Conservation (phyloP, 2,329 filamentous ascomycete genomes). For the Trichothecium roseum region DNA sequence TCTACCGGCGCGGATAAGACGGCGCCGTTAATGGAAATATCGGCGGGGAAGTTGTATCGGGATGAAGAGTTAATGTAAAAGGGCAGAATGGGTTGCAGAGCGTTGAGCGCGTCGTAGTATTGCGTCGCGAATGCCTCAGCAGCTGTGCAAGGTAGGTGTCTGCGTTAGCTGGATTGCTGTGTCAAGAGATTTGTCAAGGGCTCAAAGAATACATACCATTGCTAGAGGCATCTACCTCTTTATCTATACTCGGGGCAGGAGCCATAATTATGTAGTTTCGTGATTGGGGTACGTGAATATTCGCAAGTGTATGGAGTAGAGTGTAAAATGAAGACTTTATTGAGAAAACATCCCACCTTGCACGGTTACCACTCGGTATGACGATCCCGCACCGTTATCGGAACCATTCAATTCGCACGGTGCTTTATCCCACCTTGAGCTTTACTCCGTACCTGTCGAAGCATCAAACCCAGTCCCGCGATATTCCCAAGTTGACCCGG, state of each 20-base stretch:
- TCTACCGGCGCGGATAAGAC: conserved; percentile 49
- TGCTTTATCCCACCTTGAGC: no score
- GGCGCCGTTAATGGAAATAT: conserved; percentile 74
- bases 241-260: conserved; percentile 28
- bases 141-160: conserved; percentile 33
- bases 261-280: conserved; percentile 16
- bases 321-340: not conserved
- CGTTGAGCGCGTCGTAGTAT: conserved; percentile 68
- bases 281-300: not conserved
- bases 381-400: conserved; percentile 9
- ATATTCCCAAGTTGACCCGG: no score
- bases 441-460: no score
- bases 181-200: not conserved
- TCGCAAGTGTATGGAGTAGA: not conserved
- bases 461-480: no score
- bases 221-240: conserved; percentile 32
- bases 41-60: conserved; percentile 44
- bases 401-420: conserved; percentile 6
- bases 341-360: not conserved
- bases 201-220: conserved; percentile 25
- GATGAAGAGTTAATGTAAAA: conserved; percentile 59
- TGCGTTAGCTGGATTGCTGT: conserved; percentile 1
- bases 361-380: not conserved
- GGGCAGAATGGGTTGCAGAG: conserved; percentile 46
- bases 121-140: conserved; percentile 61